Percentiles rank a stretch among this genome's conserved stretches.
Conservation (phyloP, 1,284 basidiomycete species). For the Malassezia psittaci region DNA sequence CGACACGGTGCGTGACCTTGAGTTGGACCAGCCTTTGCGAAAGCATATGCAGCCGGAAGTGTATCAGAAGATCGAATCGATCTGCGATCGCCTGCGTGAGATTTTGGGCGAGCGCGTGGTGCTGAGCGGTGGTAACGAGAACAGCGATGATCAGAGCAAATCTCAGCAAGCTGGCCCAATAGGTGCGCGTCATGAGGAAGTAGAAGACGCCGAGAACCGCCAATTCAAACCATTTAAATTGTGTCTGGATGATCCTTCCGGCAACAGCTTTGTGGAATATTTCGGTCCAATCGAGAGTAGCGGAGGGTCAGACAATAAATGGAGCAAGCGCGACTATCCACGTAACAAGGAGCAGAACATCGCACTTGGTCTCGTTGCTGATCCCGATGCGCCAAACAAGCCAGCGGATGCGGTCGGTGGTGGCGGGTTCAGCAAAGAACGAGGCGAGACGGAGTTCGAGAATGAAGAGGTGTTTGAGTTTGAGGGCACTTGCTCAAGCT, state of each 20-base stretch:
- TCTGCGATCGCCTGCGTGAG: slow-evolving; percentile 61
- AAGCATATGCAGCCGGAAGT: slow-evolving; percentile 68
- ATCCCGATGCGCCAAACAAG: slow-evolving; percentile 31
- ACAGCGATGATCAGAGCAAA: slow-evolving; percentile 29
- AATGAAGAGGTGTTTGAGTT: slow-evolving; percentile 83
- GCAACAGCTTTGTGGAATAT: slow-evolving; percentile 67
- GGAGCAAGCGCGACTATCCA: slow-evolving; percentile 78
- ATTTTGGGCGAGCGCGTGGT: slow-evolving; percentile 54
- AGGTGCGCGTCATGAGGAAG: slow-evolving; percentile 19
- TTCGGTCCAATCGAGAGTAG: slow-evolving; percentile 27
- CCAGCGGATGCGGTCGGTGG: slow-evolving; percentile 45
- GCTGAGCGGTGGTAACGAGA: slow-evolving; percentile 36
- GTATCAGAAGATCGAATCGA: slow-evolving; percentile 66
- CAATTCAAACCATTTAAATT: slow-evolving; percentile 70
- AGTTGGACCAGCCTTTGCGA: slow-evolving; percentile 73
- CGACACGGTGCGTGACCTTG: slow-evolving; percentile 73
- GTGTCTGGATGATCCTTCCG: slow-evolving; percentile 80
- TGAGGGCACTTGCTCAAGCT: slow-evolving; percentile 77
- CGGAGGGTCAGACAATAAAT: slow-evolving; percentile 71
- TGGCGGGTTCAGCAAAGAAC: slow-evolving; percentile 39
- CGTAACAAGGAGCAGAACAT: slow-evolving; percentile 77
- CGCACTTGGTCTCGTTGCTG: slow-evolving; percentile 59
- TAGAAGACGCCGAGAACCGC: slow-evolving; percentile 44
- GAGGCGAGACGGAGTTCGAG: slow-evolving; percentile 48
- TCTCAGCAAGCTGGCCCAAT: slow-evolving; percentile 22